Evolutionary conservation across 2,329 filamentous ascomycete species (phyloP).

Genomic region (Cercospora berteroae): DNA sequence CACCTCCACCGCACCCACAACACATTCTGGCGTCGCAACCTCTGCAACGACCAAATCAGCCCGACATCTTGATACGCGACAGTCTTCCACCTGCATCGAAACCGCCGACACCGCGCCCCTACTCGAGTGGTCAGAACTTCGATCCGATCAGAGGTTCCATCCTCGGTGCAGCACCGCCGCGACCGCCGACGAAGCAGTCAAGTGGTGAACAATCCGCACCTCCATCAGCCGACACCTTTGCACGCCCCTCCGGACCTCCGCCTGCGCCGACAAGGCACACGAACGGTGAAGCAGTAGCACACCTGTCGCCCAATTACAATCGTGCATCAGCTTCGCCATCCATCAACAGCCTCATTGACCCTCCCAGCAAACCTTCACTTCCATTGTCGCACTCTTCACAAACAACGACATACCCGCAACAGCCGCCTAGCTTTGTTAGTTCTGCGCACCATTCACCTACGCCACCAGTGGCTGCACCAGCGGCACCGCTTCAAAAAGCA

Average conservation of each 20-base stretch:
- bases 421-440: conserved; percentile 22
- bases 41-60: conserved; percentile 29
- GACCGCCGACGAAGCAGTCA: conserved; percentile 22
- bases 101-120: conserved; percentile 40
- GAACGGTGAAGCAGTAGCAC: conserved; percentile 35
- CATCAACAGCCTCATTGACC: conserved; percentile 86
- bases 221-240: conserved; percentile 42
- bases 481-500: conserved; percentile 1
- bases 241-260: conserved; percentile 15
- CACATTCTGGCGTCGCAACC: conserved; percentile 17
- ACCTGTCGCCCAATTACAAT: conserved; percentile 52
- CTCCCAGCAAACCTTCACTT: conserved; percentile 45
- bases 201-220: conserved; percentile 36
- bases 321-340: conserved; percentile 87
- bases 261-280: conserved; percentile 24
- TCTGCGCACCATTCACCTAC: conserved; percentile 26
- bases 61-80: conserved; percentile 27
- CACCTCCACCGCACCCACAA: conserved; percentile 17
- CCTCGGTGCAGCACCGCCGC: conserved; percentile 33
- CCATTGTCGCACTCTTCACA: conserved; percentile 31
- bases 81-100: conserved; percentile 42
- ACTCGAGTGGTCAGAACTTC: conserved; percentile 78
- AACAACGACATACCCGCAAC: conserved; percentile 25
- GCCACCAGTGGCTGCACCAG: conserved; percentile 20
- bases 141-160: conserved; percentile 81